Evolutionary conservation across 768 basidiomycete genomes (phyloP).

Genomic region (Leucosporidium scottii): DNA sequence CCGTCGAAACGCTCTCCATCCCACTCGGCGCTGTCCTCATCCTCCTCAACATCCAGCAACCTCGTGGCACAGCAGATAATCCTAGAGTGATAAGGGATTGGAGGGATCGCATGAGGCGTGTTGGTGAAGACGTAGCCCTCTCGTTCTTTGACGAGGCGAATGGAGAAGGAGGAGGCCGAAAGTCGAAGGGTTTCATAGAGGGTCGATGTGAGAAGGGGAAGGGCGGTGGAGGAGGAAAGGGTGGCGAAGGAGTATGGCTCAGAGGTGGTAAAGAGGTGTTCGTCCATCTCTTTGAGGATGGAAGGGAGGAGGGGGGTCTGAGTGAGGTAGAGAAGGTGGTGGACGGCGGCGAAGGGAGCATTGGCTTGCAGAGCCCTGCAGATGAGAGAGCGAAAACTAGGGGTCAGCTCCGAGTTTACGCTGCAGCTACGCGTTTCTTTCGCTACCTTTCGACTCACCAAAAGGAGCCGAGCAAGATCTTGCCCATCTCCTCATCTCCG

Average conservation of each 20-base stretch:
- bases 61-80: constrained; percentile 21
- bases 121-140: background rate
- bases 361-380: constrained; percentile 24
- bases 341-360: constrained; percentile 20
- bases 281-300: background rate
- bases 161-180: constrained; percentile 20
- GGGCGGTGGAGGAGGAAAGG: background rate
- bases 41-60: constrained; percentile 17
- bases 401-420: too few species aligned
- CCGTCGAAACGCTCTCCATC: constrained; percentile 22
- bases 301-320: constrained; percentile 13
- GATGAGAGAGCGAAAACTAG: too few species aligned
- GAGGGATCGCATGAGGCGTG: background rate
- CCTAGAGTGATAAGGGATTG: background rate
- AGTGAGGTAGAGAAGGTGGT: constrained; percentile 24
- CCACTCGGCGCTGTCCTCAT: constrained; percentile 16
- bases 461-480: constrained; percentile 10
- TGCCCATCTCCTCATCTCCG: constrained; percentile 5
- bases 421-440: too few species aligned
- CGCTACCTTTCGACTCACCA: constrained; percentile 6
- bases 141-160: constrained; percentile 15
- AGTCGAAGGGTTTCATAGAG: constrained; percentile 32
- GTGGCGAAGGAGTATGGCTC: background rate
- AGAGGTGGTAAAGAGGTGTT: too few species aligned
- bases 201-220: constrained; percentile 23